Conservation (phyloP, 176 grass and related monocot genomes). For the Paspalum vaginatum region DNA sequence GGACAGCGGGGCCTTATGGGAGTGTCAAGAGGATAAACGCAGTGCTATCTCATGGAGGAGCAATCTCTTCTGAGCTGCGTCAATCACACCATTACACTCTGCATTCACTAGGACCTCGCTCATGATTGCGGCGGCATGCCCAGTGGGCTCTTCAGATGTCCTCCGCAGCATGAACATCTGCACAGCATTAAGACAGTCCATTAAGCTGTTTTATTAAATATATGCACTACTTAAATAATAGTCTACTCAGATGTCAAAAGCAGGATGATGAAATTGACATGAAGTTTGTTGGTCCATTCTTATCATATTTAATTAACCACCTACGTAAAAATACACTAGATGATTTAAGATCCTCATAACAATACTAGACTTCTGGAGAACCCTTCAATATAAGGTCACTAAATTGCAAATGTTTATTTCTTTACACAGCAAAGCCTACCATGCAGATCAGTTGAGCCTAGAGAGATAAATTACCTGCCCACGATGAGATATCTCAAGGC, state of each 20-base stretch:
- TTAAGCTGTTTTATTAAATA: constrained; percentile 13
- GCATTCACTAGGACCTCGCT: constrained; percentile 87
- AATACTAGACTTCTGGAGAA: background rate
- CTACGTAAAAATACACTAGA: background rate
- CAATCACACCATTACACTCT: constrained; percentile 82
- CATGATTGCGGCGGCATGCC: constrained; percentile 85
- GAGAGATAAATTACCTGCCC: constrained; percentile 64
- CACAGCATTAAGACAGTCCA: constrained; percentile 21
- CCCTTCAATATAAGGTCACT: background rate
- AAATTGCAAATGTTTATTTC: background rate
- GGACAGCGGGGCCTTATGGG: background rate
- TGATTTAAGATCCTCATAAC: background rate
- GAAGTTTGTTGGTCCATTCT: background rate
- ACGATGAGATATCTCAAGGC: constrained; percentile 85
- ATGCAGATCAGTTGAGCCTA: background rate
- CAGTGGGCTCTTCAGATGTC: constrained; percentile 72
- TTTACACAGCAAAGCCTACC: background rate
- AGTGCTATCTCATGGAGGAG: constrained; percentile 92
- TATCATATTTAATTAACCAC: constrained; percentile 16
- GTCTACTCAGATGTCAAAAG: constrained; percentile 1
- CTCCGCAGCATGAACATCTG: constrained; percentile 94
- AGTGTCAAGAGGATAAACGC: constrained; percentile 62
- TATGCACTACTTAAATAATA: background rate
- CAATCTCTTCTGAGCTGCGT: constrained; percentile 74
- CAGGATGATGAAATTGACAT: background rate